phyloP scores from a whole-genome alignment of 352 stramenopile genomes.

The Globisporangium uncinulatum region DNA sequence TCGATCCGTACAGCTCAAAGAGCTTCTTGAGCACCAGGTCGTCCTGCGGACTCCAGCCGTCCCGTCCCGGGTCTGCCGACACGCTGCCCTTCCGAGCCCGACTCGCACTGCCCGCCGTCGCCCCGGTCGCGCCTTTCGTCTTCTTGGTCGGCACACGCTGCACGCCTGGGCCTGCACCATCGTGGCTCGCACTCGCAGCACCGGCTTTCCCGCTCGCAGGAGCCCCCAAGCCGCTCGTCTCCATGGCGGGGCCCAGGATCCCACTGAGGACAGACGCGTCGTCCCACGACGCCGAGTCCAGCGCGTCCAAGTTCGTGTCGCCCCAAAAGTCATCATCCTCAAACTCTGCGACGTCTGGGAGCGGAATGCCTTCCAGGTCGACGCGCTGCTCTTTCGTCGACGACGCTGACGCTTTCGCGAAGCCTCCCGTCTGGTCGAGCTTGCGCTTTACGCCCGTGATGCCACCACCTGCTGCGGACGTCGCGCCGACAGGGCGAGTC shows the following conservation, averaged over 20 bases:
- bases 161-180: slow-evolving; percentile 12
- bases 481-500: slow-evolving; percentile 8
- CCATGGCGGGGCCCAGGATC: slow-evolving; percentile 39
- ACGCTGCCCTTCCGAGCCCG: slow-evolving; percentile 53
- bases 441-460: slow-evolving; percentile 58
- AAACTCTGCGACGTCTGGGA: slow-evolving; percentile 67
- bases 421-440: slow-evolving; percentile 30
- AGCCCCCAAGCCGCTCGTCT: slow-evolving; percentile 13
- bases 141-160: slow-evolving; percentile 46
- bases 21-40: slow-evolving; percentile 81
- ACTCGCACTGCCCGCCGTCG: slow-evolving; percentile 13
- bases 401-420: slow-evolving; percentile 1
- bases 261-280: slow-evolving; percentile 63
- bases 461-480: slow-evolving; percentile 2
- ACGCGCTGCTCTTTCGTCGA: slow-evolving; percentile 69
- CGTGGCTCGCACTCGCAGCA: slow-evolving; percentile 13
- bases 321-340: slow-evolving; percentile 85
- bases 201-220: slow-evolving; percentile 5
- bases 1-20: slow-evolving; percentile 81
- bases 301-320: slow-evolving; percentile 78
- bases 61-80: slow-evolving; percentile 40
- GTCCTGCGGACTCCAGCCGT: slow-evolving; percentile 66
- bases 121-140: slow-evolving; percentile 28
- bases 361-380: slow-evolving; percentile 70
- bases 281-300: slow-evolving; percentile 82